Conservation (phyloP, 2,329 filamentous ascomycete genomes). For the Fusarium aywerte region DNA sequence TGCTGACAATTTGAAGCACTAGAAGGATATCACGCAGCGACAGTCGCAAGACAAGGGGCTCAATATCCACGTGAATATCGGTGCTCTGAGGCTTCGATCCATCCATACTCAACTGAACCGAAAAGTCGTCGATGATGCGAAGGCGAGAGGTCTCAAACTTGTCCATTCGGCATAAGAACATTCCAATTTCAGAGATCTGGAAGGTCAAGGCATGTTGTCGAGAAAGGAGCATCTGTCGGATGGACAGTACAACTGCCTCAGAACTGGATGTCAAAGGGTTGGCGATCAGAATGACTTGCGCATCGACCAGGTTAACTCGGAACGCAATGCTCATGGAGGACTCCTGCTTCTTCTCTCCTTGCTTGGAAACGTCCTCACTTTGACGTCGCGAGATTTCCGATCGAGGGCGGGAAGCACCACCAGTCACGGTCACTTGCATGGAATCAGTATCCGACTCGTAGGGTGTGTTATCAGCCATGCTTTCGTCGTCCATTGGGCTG, state of each 20-base stretch:
- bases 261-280: conserved; percentile 91
- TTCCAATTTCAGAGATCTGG: conserved; percentile 92
- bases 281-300: conserved; percentile 94
- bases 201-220: conserved; percentile 94
- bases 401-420: conserved; percentile 48
- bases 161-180: conserved; percentile 99
- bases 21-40: conserved; percentile 95
- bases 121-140: conserved; percentile 96
- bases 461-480: conserved; percentile 62
- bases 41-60: conserved; percentile 88
- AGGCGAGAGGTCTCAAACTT: conserved; percentile 90
- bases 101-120: conserved; percentile 88
- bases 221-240: conserved; percentile 91
- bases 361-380: conserved; percentile 33
- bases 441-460: conserved; percentile 71
- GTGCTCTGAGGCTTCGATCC: conserved; percentile 70
- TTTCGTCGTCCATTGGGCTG: conserved; percentile 61
- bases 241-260: conserved; percentile 94
- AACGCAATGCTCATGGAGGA: conserved; percentile 80
- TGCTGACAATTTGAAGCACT: conserved; percentile 90
- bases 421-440: conserved; percentile 59
- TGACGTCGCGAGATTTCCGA: conserved; percentile 46
- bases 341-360: conserved; percentile 39
- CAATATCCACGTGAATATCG: conserved; percentile 86
- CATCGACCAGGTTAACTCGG: conserved; percentile 93